These are phyloP conservation scores for Lichina pygmaea DNA, from an alignment of 495 filamentous ascomycete genomes.

Conservation along the genomic window DNA sequence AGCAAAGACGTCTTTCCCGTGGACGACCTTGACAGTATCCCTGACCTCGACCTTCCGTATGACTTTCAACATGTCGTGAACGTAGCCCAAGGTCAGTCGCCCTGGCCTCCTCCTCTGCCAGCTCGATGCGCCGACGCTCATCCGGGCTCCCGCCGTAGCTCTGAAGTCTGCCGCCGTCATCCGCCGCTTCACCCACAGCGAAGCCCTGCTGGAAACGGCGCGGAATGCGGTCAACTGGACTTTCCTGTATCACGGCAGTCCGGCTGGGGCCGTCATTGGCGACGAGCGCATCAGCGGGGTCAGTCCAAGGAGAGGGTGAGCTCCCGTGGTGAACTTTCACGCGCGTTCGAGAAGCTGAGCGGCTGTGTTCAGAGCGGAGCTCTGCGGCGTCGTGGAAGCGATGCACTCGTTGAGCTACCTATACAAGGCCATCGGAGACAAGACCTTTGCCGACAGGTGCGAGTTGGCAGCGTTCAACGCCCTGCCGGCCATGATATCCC, in stretches of 20 bases:
- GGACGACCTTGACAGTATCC: constrained; percentile 15
- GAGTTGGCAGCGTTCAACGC: constrained; percentile 34
- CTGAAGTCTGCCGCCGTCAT: constrained; percentile 19
- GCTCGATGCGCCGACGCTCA: neutral
- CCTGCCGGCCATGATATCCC: constrained; percentile 24
- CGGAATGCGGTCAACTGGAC: constrained; percentile 20
- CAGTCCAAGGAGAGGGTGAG: neutral
- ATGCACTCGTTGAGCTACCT: constrained; percentile 12
- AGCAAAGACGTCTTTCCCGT: constrained; percentile 13
- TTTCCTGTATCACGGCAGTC: constrained; percentile 16
- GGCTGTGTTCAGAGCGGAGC: constrained; percentile 1
- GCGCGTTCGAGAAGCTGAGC: neutral
- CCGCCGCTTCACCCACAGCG: constrained; percentile 15
- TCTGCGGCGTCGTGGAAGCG: constrained; percentile 7
- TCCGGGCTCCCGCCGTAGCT: neutral
- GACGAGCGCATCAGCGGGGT: neutral
- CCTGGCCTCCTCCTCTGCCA: neutral
- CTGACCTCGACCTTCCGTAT: constrained; percentile 7
- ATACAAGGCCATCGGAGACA: constrained; percentile 17
- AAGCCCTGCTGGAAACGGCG: constrained; percentile 14
- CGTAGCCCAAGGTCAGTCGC: constrained; percentile 16
- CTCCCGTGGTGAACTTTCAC: neutral
- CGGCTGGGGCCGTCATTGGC: neutral
- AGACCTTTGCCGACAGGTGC: constrained; percentile 25
- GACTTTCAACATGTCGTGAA: constrained; percentile 19